These are phyloP conservation scores for Alternaria viburni DNA, from an alignment of 2,329 filamentous ascomycete species.

Conservation along the genomic window DNA sequence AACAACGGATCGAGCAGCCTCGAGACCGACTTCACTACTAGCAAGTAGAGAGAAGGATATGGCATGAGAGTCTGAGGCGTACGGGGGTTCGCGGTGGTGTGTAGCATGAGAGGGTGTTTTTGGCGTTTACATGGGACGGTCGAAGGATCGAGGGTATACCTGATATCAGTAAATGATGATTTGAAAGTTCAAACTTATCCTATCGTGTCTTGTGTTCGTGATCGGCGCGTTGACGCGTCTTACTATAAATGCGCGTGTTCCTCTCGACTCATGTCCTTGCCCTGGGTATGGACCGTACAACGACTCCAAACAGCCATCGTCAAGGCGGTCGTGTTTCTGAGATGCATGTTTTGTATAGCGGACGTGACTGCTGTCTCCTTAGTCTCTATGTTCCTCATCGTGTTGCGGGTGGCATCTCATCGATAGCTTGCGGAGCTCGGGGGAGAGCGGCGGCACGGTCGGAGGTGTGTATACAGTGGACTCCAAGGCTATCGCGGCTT, in stretches of 20 bases:
- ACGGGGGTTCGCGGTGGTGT: neutral
- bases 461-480: neutral
- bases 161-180: neutral
- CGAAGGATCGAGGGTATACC: neutral
- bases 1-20: conserved; percentile 66
- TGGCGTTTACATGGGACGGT: conserved; percentile 8
- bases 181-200: neutral
- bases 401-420: neutral
- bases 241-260: neutral
- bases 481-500: neutral
- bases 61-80: neutral
- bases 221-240: neutral
- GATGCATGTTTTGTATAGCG: too few relatives aligned
- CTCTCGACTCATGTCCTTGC: neutral
- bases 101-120: conserved; percentile 15
- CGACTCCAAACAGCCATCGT: too few relatives aligned
- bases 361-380: neutral
- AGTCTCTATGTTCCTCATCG: too few relatives aligned
- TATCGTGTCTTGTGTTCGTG: neutral
- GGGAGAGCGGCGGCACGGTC: neutral
- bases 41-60: conserved; percentile 46
- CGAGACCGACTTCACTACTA: conserved; percentile 89
- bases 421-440: neutral
- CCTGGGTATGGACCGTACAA: too few relatives aligned
- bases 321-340: too few relatives aligned